phyloP scores from a whole-genome alignment of 371 early-diverging fungal genomes.

The Lichtheimia hyalospora region DNA sequence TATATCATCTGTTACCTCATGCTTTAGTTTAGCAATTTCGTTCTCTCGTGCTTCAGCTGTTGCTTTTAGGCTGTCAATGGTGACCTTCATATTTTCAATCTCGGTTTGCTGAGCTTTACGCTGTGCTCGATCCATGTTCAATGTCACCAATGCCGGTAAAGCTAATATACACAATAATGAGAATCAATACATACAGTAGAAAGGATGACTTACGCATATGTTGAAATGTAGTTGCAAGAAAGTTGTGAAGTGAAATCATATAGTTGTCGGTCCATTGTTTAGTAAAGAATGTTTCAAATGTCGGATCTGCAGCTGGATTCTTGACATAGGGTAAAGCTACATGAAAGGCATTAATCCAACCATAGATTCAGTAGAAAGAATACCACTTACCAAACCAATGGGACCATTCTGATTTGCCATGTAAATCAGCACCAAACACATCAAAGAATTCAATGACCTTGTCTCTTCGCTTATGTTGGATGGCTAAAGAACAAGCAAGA shows the following conservation, averaged over 20 bases:
- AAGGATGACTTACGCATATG: constrained; percentile 59
- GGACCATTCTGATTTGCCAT: constrained; percentile 63
- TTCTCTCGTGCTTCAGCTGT: constrained; percentile 53
- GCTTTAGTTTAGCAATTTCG: constrained; percentile 49
- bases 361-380: neutral
- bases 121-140: constrained; percentile 59
- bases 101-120: constrained; percentile 59
- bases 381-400: constrained; percentile 64
- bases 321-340: constrained; percentile 65
- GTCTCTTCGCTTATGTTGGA: constrained; percentile 59
- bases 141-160: constrained; percentile 59
- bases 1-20: no score
- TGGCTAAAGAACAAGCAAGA: no score
- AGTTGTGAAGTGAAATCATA: constrained; percentile 63
- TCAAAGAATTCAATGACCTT: constrained; percentile 68
- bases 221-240: constrained; percentile 67
- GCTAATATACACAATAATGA: constrained; percentile 31
- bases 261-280: constrained; percentile 70
- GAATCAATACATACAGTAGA: neutral
- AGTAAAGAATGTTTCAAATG: constrained; percentile 64
- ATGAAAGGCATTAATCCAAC: neutral
- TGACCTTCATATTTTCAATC: constrained; percentile 53
- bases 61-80: constrained; percentile 52
- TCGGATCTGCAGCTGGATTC: constrained; percentile 62
- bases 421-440: constrained; percentile 58